Conservation (phyloP, 257 asterid genomes). For the Nicotiana tomentosiformis region DNA sequence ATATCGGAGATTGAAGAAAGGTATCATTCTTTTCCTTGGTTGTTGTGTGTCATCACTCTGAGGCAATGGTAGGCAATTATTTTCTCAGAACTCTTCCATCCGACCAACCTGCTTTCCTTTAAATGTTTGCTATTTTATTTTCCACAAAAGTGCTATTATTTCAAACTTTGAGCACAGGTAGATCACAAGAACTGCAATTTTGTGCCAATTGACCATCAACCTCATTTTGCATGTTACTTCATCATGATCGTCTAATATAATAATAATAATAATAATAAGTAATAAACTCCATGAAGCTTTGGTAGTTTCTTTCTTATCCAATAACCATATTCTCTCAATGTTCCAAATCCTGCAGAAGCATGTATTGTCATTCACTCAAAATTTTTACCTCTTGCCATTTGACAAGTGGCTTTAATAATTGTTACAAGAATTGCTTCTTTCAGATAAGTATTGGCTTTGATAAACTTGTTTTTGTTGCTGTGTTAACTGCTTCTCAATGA, state of each 20-base stretch:
- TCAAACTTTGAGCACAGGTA: not conserved
- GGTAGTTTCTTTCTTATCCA: not conserved
- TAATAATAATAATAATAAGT: not conserved
- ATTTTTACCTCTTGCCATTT: not conserved
- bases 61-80: not conserved
- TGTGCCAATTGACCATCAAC: not conserved
- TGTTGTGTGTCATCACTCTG: constrained; percentile 1
- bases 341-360: not conserved
- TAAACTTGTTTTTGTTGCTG: not conserved
- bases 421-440: not conserved
- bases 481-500: not conserved
- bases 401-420: not conserved
- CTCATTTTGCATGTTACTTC: not conserved
- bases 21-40: constrained; percentile 24
- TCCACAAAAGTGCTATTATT: not conserved
- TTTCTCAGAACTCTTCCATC: not conserved
- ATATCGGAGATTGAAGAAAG: constrained; percentile 54
- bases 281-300: not conserved
- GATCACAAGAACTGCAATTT: not conserved
- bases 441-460: not conserved
- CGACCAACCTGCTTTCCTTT: not conserved
- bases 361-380: not conserved
- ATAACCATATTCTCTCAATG: not conserved
- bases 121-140: not conserved
- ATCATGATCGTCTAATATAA: not conserved